Evolutionary conservation across 352 stramenopile genomes (phyloP), one percentile per base, ranked within the genome.

Genomic region (Phytopythium montanum): DNA sequence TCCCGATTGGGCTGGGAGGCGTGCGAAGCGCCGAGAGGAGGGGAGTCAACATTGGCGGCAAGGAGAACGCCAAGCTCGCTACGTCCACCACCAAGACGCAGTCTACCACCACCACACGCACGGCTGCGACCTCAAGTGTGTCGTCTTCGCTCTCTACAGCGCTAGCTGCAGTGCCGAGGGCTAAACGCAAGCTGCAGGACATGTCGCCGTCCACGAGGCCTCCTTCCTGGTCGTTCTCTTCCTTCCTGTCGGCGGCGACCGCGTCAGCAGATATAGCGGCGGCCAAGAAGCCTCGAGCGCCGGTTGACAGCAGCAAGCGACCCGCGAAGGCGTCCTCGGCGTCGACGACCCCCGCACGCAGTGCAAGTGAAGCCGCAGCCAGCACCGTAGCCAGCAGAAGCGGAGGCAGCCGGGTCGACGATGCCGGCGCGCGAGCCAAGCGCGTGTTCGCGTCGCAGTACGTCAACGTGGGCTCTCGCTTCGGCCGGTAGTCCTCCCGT

Each of bases 11-110:
- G 9, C 16, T 56, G 18, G 50, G 50, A 25, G 50, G 31, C 2
- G 21, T 28, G 6, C 31, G 50, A 5, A 56, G 29, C 19, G 50
- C 50, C 10, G 34, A 56, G 29, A 28, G 29, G 31, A 66, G 68
- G 26, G 19, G 31, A 19, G 16, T 42, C 50, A 28, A 31, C 10
- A 44, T 56, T 33, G n/a, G 29, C 34, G 50, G 50, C 50, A 56
- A 56, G 29, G 50, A 56, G 9, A 56, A 56, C 50, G 23, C 21
- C 31, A 38, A 44, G 50, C 14, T 29, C 10, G 26, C n/a, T 29
- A 3, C 19, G 12, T 42, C 31, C 9, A n/a, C 12, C 8, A 3
- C 29, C 50, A 56, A 56, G 50, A 18, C 50, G 12, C 42, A 49
- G 18, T 16, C 42, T 16, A 28, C 42, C 42, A 21, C 21, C n/a